Percentiles rank a stretch among this genome's conserved stretches.
These are phyloP conservation scores for Sporothrix pallida DNA, from an alignment of 2,329 filamentous ascomycete genomes.

Conservation along the genomic window DNA sequence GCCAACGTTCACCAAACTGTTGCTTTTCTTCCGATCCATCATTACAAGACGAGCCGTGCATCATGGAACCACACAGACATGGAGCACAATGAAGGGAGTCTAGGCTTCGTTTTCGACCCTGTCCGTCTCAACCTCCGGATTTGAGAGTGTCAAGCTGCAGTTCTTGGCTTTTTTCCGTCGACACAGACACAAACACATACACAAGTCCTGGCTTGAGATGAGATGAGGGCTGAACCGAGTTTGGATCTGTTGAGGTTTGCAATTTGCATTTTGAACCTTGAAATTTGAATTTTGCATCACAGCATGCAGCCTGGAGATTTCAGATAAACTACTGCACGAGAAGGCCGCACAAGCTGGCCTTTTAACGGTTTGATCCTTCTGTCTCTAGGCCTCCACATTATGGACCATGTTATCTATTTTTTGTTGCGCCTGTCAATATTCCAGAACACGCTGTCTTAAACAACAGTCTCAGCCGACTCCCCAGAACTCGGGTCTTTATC, in stretches of 20 bases:
- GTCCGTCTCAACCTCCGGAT: too few species aligned
- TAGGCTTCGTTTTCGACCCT: neutral
- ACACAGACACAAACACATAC: neutral
- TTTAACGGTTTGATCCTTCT: neutral
- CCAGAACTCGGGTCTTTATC: neutral
- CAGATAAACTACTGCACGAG: too few species aligned
- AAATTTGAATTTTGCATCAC: neutral
- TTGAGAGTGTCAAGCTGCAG: neutral
- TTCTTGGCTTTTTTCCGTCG: neutral
- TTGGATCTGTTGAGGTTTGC: too few species aligned
- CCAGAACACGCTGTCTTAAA: constrained; percentile 11
- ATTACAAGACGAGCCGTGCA: neutral
- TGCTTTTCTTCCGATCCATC: constrained; percentile 9
- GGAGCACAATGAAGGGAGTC: neutral
- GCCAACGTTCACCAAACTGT: neutral
- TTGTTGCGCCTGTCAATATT: neutral
- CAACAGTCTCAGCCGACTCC: constrained; percentile 23
- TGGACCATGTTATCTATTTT: too few species aligned
- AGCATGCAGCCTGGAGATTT: neutral
- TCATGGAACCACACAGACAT: neutral
- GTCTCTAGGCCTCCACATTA: neutral
- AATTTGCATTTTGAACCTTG: neutral
- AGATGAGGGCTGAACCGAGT: neutral
- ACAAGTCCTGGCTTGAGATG: neutral
- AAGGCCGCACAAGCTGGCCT: too few species aligned